A percentile compares a stretch with the other conserved stretches of the same genome.
Conservation (phyloP, 768 basidiomycete species). For the Stropharia rugosoannulata region DNA sequence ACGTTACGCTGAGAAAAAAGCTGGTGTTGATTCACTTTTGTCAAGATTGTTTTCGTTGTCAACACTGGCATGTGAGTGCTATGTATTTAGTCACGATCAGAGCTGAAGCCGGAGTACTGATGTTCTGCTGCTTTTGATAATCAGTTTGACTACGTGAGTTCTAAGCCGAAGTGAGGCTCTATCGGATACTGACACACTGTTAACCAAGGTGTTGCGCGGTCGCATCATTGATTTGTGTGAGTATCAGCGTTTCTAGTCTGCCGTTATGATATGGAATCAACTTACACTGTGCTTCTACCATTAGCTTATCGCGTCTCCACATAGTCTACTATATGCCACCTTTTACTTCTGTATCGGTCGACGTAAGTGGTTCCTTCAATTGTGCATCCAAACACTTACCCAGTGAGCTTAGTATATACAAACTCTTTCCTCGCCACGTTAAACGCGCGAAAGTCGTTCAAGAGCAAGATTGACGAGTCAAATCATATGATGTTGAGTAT, state of each 20-base stretch:
- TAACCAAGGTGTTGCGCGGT: slow-evolving; percentile 41
- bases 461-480: slow-evolving; percentile 25
- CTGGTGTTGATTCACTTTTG: not conserved
- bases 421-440: slow-evolving; percentile 54
- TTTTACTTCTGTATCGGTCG: slow-evolving; percentile 57
- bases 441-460: slow-evolving; percentile 42
- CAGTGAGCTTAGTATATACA: slow-evolving; percentile 37
- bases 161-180: not conserved
- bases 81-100: not conserved
- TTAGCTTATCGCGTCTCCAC: slow-evolving; percentile 37
- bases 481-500: slow-evolving; percentile 33
- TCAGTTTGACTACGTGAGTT: slow-evolving; percentile 36
- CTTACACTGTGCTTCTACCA: not conserved
- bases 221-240: slow-evolving; percentile 45
- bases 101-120: slow-evolving; percentile 3
- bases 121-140: not conserved
- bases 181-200: not conserved
- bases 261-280: too few relatives aligned
- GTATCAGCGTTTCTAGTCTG: slow-evolving; percentile 6
- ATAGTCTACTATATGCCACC: slow-evolving; percentile 44
- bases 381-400: not conserved
- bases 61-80: slow-evolving; percentile 46
- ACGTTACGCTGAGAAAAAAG: not conserved
- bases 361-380: slow-evolving; percentile 26
- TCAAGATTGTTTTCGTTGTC: slow-evolving; percentile 51